Conservation (phyloP, 305 asterid genomes). For the Fraxinus greggii region DNA sequence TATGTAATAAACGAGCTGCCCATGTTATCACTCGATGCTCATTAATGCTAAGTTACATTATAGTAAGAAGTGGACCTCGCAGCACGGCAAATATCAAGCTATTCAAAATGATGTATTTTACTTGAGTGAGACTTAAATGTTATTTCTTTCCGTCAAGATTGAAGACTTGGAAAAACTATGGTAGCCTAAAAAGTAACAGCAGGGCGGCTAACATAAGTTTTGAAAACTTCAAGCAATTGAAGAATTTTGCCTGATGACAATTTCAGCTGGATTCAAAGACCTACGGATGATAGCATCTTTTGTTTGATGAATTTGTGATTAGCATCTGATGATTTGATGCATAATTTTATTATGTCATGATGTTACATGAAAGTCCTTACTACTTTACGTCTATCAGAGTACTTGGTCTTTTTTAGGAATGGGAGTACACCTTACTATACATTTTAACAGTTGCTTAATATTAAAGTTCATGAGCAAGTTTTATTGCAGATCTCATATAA, state of each 20-base stretch:
- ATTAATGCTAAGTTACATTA: slow-evolving; percentile 12
- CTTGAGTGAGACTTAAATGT: neutral
- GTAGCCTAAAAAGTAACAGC: neutral
- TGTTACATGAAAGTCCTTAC: slow-evolving; percentile 13
- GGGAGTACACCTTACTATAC: neutral
- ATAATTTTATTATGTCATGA: neutral
- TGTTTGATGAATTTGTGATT: slow-evolving; percentile 17
- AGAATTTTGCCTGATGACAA: neutral
- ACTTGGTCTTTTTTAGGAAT: neutral
- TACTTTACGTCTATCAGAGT: slow-evolving; percentile 12
- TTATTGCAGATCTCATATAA: slow-evolving; percentile 3
- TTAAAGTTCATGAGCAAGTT: slow-evolving; percentile 3
- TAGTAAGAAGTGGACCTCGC: slow-evolving; percentile 3
- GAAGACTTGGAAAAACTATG: slow-evolving; percentile 1
- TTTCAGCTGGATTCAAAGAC: slow-evolving; percentile 1
- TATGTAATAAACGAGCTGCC: neutral
- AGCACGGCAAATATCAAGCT: neutral
- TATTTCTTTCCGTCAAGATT: neutral
- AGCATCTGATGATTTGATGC: slow-evolving; percentile 16
- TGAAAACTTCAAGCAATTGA: neutral
- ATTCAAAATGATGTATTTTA: slow-evolving; percentile 6
- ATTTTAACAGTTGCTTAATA: neutral
- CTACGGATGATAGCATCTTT: slow-evolving; percentile 1
- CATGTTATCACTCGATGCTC: slow-evolving; percentile 4
- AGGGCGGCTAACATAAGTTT: slow-evolving; percentile 3